phyloP scores from a whole-genome alignment of 192 early-diverging fungal genomes.

The Linnemannia zychae region DNA sequence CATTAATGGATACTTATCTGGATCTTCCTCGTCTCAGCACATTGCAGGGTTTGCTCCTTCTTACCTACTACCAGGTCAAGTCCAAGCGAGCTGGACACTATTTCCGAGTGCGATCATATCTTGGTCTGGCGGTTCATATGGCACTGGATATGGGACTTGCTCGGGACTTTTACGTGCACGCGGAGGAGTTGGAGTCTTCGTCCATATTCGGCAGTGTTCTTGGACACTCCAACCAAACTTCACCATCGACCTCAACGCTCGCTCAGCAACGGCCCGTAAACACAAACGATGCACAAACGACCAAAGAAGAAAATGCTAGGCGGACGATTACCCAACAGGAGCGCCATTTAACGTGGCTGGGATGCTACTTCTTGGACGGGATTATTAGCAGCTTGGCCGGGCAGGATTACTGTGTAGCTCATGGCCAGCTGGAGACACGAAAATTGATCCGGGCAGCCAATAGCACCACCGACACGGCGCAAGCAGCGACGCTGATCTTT shows the following conservation, averaged over 20 bases:
- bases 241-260: neutral
- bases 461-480: constrained; percentile 9
- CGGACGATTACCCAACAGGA: constrained; percentile 24
- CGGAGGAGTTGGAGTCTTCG: neutral
- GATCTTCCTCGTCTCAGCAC: constrained; percentile 67
- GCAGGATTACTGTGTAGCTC: constrained; percentile 13
- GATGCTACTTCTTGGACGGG: constrained; percentile 41
- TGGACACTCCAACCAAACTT: constrained; percentile 2
- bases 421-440: constrained; percentile 21
- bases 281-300: neutral
- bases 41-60: constrained; percentile 64
- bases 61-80: constrained; percentile 64
- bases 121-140: constrained; percentile 72
- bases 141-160: constrained; percentile 76
- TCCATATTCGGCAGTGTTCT: neutral
- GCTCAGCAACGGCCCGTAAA: neutral
- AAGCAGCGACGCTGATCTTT: constrained; percentile 36
- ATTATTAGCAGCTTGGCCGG: constrained; percentile 21
- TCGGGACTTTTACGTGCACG: constrained; percentile 2
- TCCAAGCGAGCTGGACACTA: constrained; percentile 57
- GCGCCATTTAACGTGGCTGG: constrained; percentile 37
- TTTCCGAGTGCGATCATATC: constrained; percentile 56
- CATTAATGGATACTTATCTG: constrained; percentile 60
- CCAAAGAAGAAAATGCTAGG: constrained; percentile 9
- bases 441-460: constrained; percentile 35